Percentiles rank a stretch among this genome's conserved stretches.
Conservation (phyloP, 768 basidiomycete genomes). For the Hortiboletus campestris region DNA sequence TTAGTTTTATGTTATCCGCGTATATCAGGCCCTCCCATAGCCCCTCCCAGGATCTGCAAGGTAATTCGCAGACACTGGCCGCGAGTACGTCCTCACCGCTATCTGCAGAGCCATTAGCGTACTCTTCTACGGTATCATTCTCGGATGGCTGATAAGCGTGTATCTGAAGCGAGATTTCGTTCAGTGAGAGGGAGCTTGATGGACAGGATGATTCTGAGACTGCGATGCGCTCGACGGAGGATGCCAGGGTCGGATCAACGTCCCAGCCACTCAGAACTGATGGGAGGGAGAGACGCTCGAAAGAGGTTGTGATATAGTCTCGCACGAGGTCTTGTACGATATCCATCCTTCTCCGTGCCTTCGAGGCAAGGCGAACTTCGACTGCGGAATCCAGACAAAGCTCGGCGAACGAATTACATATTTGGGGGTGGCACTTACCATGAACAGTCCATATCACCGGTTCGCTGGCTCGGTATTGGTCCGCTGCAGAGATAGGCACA, state of each 20-base stretch:
- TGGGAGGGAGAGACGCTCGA: conserved; percentile 66
- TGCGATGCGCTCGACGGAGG: conserved; percentile 73
- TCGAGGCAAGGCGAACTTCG: conserved; percentile 74
- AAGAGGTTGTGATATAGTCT: conserved; percentile 52
- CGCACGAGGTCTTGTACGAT: conserved; percentile 65
- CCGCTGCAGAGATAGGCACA: background rate
- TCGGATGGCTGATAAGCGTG: conserved; percentile 87
- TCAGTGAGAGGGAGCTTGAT: conserved; percentile 50
- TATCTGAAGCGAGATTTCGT: conserved; percentile 66
- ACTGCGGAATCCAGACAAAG: conserved; percentile 43
- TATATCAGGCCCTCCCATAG: conserved; percentile 94
- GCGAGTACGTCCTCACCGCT: conserved; percentile 72
- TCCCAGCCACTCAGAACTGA: conserved; percentile 80
- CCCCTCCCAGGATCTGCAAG: conserved; percentile 80
- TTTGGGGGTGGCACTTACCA: conserved; percentile 37
- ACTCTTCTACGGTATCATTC: conserved; percentile 69
- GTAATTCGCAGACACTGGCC: conserved; percentile 87
- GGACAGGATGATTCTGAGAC: conserved; percentile 70
- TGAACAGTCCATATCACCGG: conserved; percentile 61
- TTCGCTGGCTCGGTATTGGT: conserved; percentile 3
- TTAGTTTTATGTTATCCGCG: conserved; percentile 75
- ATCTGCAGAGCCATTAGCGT: conserved; percentile 58
- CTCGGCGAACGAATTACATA: background rate
- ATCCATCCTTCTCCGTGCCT: conserved; percentile 73
- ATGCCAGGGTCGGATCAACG: conserved; percentile 62